phyloP scores from a whole-genome alignment of 164 flowering plant species.

The Santalum album region DNA sequence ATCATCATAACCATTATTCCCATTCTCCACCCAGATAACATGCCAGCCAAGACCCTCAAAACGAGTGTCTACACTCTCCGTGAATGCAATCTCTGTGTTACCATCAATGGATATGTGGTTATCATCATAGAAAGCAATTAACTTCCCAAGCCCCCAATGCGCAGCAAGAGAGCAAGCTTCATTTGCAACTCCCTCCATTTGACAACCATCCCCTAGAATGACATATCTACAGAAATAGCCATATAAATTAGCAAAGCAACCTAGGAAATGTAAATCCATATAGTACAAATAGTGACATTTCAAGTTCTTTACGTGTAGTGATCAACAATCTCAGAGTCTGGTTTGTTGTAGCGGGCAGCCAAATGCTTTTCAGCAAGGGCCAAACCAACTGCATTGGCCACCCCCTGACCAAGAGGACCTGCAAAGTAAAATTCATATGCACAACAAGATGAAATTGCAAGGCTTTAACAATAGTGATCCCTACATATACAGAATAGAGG shows the following conservation, averaged over 20 bases:
- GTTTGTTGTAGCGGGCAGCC: conserved; percentile 94
- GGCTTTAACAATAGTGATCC: not conserved
- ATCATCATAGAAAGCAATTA: conserved; percentile 95
- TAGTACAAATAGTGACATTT: not conserved
- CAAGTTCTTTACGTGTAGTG: conserved; percentile 74
- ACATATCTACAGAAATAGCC: conserved; percentile 36
- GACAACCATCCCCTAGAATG: conserved; percentile 95
- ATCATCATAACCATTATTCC: conserved; percentile 92
- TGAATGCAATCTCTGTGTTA: conserved; percentile 89
- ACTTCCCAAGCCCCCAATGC: conserved; percentile 98
- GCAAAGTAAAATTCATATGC: not conserved
- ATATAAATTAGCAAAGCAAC: not conserved
- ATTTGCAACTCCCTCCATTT: conserved; percentile 94
- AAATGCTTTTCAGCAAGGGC: conserved; percentile 97
- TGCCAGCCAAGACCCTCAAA: conserved; percentile 99
- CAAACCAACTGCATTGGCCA: conserved; percentile 94
- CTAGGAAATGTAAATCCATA: not conserved
- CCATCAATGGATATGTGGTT: conserved; percentile 98
- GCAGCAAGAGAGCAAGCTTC: conserved; percentile 95
- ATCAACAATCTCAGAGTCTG: conserved; percentile 78
- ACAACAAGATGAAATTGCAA: not conserved
- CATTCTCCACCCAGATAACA: conserved; percentile 95
- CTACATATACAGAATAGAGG: not conserved
- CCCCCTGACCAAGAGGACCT: conserved; percentile 99
- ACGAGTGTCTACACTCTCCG: conserved; percentile 80